Evolutionary conservation across 495 filamentous ascomycete species (phyloP).

Genomic region (Hypomontagnella submonticulosa): DNA sequence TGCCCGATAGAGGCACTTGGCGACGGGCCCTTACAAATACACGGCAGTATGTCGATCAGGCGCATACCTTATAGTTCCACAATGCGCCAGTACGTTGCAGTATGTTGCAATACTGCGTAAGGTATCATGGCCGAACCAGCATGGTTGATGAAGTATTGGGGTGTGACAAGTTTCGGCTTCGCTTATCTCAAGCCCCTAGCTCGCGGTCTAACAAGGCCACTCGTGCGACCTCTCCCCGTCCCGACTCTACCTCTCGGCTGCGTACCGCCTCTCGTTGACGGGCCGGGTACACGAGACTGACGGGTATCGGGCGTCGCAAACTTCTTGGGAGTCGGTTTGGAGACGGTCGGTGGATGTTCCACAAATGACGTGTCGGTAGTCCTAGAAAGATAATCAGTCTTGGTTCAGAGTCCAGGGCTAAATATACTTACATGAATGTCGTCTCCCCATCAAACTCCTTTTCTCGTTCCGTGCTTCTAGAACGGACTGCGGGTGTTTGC

Average conservation of each 20-base stretch:
- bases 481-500: slow-evolving; percentile 33
- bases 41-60: not conserved
- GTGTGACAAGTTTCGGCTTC: slow-evolving; percentile 4
- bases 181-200: slow-evolving; percentile 48
- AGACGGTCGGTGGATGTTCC: slow-evolving; percentile 81
- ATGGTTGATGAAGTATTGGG: not conserved
- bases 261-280: slow-evolving; percentile 52
- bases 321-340: slow-evolving; percentile 71
- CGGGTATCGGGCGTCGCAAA: slow-evolving; percentile 65
- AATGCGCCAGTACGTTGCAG: not conserved
- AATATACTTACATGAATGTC: slow-evolving; percentile 81
- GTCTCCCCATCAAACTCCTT: slow-evolving; percentile 68
- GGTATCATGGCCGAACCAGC: slow-evolving; percentile 1
- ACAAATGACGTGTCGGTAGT: slow-evolving; percentile 96
- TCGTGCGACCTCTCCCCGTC: slow-evolving; percentile 44
- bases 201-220: slow-evolving; percentile 44
- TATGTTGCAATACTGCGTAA: not conserved
- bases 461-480: slow-evolving; percentile 47
- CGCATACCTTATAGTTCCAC: not conserved
- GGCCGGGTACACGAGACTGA: slow-evolving; percentile 55
- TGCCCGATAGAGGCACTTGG: not conserved
- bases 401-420: not conserved
- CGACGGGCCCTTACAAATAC: not conserved
- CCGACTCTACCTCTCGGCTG: slow-evolving; percentile 42
- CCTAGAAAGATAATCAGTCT: slow-evolving; percentile 59